Conservation (phyloP, 352 stramenopile species). For the Pythium diclinum region DNA sequence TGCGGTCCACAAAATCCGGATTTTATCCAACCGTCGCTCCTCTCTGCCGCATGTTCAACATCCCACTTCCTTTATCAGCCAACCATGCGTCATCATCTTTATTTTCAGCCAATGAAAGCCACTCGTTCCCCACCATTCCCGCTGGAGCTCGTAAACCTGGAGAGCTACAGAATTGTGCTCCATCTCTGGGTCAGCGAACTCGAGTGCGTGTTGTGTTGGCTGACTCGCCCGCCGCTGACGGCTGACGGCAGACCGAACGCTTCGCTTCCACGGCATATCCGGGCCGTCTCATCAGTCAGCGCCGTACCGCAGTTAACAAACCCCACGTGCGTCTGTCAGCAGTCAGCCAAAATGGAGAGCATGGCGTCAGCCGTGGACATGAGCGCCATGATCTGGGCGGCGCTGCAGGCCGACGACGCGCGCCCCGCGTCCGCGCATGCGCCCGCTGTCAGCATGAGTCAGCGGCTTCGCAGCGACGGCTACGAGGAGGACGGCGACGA, state of each 20-base stretch:
- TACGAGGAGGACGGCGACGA: constrained; percentile 14
- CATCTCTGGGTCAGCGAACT: background rate
- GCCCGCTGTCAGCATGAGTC: background rate
- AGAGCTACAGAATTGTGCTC: background rate
- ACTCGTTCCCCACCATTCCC: background rate
- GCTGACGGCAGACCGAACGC: background rate
- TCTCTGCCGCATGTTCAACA: constrained; percentile 10
- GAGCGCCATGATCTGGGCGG: constrained; percentile 17
- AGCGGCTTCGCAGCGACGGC: background rate
- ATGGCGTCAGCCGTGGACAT: constrained; percentile 6
- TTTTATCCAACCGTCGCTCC: constrained; percentile 14
- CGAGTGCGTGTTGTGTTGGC: background rate
- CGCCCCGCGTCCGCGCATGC: background rate
- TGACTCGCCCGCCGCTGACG: background rate
- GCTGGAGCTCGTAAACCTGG: background rate
- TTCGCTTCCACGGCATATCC: too few species aligned
- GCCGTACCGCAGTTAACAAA: too few species aligned
- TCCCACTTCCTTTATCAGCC: constrained; percentile 1
- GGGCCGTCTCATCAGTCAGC: too few species aligned
- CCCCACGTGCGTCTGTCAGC: too few species aligned
- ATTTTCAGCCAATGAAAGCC: background rate
- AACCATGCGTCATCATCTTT: background rate
- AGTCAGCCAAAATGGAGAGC: background rate
- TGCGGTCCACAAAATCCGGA: constrained; percentile 15
- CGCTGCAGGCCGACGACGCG: constrained; percentile 13